These are phyloP conservation scores for Mytilinidion resinicola DNA, from an alignment of 495 filamentous ascomycete genomes.

Conservation along the genomic window DNA sequence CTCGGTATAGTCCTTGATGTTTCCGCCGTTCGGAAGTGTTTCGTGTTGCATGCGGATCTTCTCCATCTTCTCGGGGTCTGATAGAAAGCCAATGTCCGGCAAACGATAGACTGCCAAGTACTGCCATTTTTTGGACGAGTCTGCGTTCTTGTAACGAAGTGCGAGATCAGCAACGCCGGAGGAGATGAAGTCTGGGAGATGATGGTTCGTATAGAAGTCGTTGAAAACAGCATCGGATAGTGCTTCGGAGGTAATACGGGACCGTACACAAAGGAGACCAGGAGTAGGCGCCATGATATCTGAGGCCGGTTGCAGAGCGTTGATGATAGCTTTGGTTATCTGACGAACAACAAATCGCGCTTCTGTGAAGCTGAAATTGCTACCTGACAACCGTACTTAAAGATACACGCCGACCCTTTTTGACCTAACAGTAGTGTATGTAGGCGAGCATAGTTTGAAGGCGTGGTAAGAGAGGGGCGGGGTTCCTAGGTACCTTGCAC, in stretches of 20 bases:
- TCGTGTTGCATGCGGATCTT: not conserved
- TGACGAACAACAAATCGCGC: too few relatives aligned
- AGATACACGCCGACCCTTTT: too few relatives aligned
- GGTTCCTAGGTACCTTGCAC: too few relatives aligned
- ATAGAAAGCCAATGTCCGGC: not conserved
- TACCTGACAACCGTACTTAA: too few relatives aligned
- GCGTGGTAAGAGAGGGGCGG: too few relatives aligned
- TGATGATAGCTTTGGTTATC: too few relatives aligned
- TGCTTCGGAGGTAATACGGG: conserved; percentile 6
- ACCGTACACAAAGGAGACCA: conserved; percentile 1
- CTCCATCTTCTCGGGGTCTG: not conserved
- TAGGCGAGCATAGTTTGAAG: too few relatives aligned
- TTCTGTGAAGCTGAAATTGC: too few relatives aligned
- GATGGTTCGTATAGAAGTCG: conserved; percentile 11
- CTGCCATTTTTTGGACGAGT: not conserved
- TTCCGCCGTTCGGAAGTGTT: conserved; percentile 4
- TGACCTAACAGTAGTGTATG: too few relatives aligned
- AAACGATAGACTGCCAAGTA: conserved; percentile 16
- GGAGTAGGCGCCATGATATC: not conserved
- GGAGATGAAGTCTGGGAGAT: conserved; percentile 4
- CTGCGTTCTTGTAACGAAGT: conserved; percentile 9
- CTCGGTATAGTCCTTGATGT: not conserved
- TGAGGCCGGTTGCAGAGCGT: too few relatives aligned
- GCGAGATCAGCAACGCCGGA: conserved; percentile 5
- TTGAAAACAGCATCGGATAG: conserved; percentile 9